Percentiles rank a stretch among this genome's conserved stretches.
Conservation (phyloP, 108 stramenopile species). For the Nannochloropsis gaditana region DNA sequence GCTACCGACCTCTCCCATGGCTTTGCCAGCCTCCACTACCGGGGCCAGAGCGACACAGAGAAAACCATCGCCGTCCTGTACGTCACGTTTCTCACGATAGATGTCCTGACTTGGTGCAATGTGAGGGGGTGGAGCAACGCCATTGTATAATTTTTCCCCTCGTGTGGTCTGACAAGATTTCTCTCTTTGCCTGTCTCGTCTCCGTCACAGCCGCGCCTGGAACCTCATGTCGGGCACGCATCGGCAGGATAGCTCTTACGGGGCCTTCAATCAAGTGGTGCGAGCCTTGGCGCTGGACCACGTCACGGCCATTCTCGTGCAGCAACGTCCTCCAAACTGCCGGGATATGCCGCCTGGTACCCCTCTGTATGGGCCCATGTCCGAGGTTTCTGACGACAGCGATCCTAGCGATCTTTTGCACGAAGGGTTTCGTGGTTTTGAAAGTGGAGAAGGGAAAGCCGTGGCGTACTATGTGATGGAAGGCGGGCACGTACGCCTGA, state of each 20-base stretch:
- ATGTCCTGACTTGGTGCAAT: background rate
- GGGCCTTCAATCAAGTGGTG: background rate
- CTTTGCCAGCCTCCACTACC: background rate
- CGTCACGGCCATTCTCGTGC: background rate
- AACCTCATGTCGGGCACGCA: conserved; percentile 7
- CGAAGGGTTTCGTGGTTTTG: background rate
- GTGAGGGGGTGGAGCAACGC: too few relatives aligned
- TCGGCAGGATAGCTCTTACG: conserved; percentile 13
- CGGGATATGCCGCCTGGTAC: conserved; percentile 2
- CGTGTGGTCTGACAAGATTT: background rate
- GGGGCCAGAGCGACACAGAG: background rate
- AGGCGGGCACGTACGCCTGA: background rate
- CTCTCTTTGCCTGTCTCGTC: background rate
- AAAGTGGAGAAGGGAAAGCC: background rate
- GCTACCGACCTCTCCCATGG: background rate
- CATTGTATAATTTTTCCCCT: too few relatives aligned
- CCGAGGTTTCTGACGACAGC: background rate
- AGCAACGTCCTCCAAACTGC: background rate
- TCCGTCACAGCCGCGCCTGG: background rate
- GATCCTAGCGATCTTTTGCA: background rate
- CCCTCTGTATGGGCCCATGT: background rate
- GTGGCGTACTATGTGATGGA: background rate
- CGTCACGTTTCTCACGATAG: background rate
- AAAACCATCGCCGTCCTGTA: conserved; percentile 3
- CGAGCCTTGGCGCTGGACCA: background rate